A percentile compares a stretch with the other conserved stretches of the same genome.
Evolutionary conservation across 257 asterid genomes (phyloP).

Genomic region (Nicotiana paniculata): DNA sequence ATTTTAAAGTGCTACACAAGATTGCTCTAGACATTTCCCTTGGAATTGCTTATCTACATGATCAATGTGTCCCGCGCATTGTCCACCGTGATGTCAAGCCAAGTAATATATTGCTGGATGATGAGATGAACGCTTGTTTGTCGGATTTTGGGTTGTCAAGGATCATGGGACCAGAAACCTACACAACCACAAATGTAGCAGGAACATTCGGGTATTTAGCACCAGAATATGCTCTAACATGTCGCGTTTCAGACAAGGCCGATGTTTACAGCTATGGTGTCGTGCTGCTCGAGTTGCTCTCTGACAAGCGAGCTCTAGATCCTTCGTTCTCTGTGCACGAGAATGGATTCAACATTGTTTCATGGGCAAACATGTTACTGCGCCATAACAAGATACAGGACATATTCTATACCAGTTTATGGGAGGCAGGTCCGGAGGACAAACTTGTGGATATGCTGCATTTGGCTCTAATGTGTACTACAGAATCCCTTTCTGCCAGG

Average conservation of each 20-base stretch:
- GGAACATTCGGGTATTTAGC: slow-evolving; percentile 94
- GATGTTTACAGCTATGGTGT: slow-evolving; percentile 95
- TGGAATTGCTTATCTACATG: slow-evolving; percentile 76
- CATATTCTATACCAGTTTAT: slow-evolving; percentile 62
- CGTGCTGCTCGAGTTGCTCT: slow-evolving; percentile 75
- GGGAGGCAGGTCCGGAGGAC: slow-evolving; percentile 82
- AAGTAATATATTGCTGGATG: slow-evolving; percentile 73
- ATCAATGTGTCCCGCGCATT: slow-evolving; percentile 77
- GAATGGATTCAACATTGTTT: slow-evolving; percentile 79
- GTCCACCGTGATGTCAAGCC: slow-evolving; percentile 95
- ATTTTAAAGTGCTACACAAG: slow-evolving; percentile 82
- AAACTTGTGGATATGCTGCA: slow-evolving; percentile 73
- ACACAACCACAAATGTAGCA: slow-evolving; percentile 74
- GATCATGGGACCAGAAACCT: slow-evolving; percentile 64
- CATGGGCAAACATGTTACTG: slow-evolving; percentile 86
- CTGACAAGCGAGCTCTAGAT: slow-evolving; percentile 77
- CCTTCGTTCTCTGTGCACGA: slow-evolving; percentile 78
- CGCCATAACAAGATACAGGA: slow-evolving; percentile 64
- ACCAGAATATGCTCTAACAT: slow-evolving; percentile 82
- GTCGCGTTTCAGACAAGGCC: slow-evolving; percentile 91
- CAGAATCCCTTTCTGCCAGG: slow-evolving; percentile 57
- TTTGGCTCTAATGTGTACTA: slow-evolving; percentile 74
- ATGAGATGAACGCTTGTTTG: slow-evolving; percentile 64
- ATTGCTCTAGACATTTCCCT: slow-evolving; percentile 73
- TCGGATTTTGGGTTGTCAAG: slow-evolving; percentile 84